Base-by-base conservation (phyloP, 768 basidiomycete genomes). In the Kwoniella botswanensis region DNA sequence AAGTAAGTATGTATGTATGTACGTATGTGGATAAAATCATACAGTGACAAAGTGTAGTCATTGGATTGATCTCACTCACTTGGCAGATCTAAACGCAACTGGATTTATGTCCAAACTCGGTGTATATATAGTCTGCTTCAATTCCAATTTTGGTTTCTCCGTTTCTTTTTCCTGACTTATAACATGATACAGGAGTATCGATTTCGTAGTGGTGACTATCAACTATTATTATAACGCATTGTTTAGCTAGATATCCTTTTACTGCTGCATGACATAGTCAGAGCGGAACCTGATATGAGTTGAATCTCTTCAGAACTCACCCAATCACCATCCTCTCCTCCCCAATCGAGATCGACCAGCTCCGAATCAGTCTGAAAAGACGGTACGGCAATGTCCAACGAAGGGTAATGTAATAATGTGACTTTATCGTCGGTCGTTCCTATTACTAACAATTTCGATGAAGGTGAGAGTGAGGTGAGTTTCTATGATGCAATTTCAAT, bases 341-440 rank as follows among this genome's bases (percentile, higher is more conserved):
- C 90, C 85, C 97, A 92, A 7, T 92, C 87, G 18, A 88, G 89
- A 77, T 96, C 94, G 70, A 93, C 96, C 56, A 98, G 89, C 82
- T 97, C 94, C 57, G 52, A 59, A 17, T 88, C 86, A 55, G 89
- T 85, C 55, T 78, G 81, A 54, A 92, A 85, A 4, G 88, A 80
- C 82, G 81, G 17, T 86, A 87, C 24, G 85, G 84, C 43, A 74
- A 85, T 42, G 3, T 80, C 76, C 35, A 93, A 85, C 12, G 87
- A 85, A 2, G 91, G 90, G 73, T 88, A 92, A 6, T 86, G 84
- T 3, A 93, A 86, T n/a, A 95, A 79, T 2, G 89, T 87, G 9
- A 93, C 84, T 88, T 91, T 74, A 76, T 88, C 88, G 71, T 88
- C 87, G 3, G 93, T 93, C 24, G 90, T 83, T 12, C 85, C 93